Evolutionary conservation across 129 eudicot genomes (phyloP), one percentile per base, ranked within the genome.

Genomic region (Flaveria bidentis): DNA sequence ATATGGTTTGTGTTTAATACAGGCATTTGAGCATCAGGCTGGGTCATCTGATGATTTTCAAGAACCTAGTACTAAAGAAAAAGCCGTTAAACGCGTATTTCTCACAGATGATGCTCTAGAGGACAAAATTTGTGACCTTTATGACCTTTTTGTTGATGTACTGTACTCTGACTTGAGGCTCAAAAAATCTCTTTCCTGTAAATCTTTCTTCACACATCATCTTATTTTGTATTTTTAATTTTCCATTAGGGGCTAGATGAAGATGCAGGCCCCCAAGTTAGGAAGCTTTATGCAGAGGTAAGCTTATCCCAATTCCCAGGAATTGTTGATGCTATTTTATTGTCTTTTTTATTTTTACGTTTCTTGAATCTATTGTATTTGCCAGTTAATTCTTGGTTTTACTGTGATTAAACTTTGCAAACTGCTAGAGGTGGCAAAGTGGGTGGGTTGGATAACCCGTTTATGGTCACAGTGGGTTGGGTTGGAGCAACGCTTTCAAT

Each of bases 211-310:
- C 49, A 4, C 23, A 30, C 70, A 75, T 30, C 13, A 71, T 77
- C 68, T 79, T 46, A 78, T 64, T 58, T 84, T 53, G 18, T 47
- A 30, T 18, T 28, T 20, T 77, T 65, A 39, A 23, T 68, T 78
- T 11, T 76, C 73, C 9, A 55, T 17, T 80, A 95, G 99, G 96
- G 95, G 41, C 84, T 91, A 2, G 98, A 91, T 45, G 99, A 87
- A 80, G 97, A 95, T 78, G 84, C 91, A 61, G 90, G 92, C 12
- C 92, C 97, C 45, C 96, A 88, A 76, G 92, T 88, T 65, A 82
- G 90, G 80, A 95, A 84, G 82, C 85, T 95, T 67, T 95, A 95
- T 75, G 90, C 88, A 69, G 96, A 91, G 97, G 99, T 89, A 88
- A 36, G 50, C 26, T 66, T 72, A 57, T 12, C 36, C 23, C 18